Conservation (phyloP, 192 early-diverging fungal genomes). For the Linnemannia elongata region DNA sequence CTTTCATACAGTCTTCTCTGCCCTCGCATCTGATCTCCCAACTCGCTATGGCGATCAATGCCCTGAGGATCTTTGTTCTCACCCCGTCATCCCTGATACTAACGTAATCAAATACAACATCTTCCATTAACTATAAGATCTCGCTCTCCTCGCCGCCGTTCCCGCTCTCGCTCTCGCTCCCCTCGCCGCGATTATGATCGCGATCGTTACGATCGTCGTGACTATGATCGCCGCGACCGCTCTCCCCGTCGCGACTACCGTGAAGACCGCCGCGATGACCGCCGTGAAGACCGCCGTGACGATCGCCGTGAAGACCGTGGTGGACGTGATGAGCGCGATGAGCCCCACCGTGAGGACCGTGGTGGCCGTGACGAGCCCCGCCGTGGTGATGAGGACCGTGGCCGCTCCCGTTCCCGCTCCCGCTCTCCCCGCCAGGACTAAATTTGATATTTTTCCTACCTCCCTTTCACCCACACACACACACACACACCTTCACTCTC, state of each 20-base stretch:
- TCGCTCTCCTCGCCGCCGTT: conserved; percentile 33
- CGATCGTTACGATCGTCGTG: conserved; percentile 18
- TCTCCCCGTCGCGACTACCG: conserved; percentile 25
- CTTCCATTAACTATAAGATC: conserved; percentile 16
- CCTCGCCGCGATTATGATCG: conserved; percentile 43
- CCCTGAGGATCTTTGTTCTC: not conserved
- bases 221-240: conserved; percentile 16
- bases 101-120: not conserved
- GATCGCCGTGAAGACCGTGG: conserved; percentile 20
- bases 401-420: conserved; percentile 13
- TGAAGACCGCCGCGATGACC: conserved; percentile 24
- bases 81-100: not conserved
- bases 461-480: not conserved
- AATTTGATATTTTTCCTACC: conserved; percentile 5
- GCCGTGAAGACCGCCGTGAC: conserved; percentile 22
- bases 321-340: conserved; percentile 24
- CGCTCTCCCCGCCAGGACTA: conserved; percentile 22
- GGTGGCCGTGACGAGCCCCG: conserved; percentile 13
- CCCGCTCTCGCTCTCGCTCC: conserved; percentile 38
- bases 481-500: not conserved
- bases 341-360: conserved; percentile 30
- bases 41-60: not conserved
- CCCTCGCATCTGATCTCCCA: not conserved
- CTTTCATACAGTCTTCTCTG: not conserved
- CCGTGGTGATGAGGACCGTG: conserved; percentile 14